Conservation (phyloP, 306 rosid species). For the Fragaria iinumae region DNA sequence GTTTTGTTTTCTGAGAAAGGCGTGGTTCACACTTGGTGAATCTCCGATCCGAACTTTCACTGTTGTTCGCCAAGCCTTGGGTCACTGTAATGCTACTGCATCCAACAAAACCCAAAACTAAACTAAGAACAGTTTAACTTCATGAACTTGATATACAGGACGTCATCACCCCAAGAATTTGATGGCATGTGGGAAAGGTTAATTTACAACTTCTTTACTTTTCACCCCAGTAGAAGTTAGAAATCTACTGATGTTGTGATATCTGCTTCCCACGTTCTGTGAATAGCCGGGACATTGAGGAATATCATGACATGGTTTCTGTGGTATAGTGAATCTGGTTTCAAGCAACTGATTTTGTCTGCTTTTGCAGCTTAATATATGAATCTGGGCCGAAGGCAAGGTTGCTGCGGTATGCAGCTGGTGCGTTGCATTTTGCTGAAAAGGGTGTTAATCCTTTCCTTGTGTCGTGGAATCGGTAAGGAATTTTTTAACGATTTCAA, state of each 20-base stretch:
- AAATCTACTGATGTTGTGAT: constrained; percentile 11
- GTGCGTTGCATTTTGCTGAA: constrained; percentile 87
- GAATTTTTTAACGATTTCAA: constrained; percentile 10
- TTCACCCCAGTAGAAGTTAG: constrained; percentile 20
- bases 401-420: constrained; percentile 75
- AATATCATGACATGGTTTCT: constrained; percentile 7
- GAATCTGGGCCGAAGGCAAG: constrained; percentile 95
- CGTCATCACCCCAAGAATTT: constrained; percentile 40
- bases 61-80: no score
- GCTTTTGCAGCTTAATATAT: constrained; percentile 69
- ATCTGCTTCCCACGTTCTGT: neutral
- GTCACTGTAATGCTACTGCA: no score
- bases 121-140: no score
- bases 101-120: no score
- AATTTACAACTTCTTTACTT: constrained; percentile 20
- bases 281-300: neutral
- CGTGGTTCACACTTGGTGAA: no score
- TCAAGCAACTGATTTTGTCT: constrained; percentile 10
- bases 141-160: no score
- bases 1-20: no score
- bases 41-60: no score
- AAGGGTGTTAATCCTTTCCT: constrained; percentile 92
- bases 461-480: constrained; percentile 97
- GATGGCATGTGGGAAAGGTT: constrained; percentile 99
- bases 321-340: neutral